Evolutionary conservation across 768 basidiomycete genomes (phyloP), one percentile per base, ranked within the genome.

Genomic region (Lyophyllum semitale): DNA sequence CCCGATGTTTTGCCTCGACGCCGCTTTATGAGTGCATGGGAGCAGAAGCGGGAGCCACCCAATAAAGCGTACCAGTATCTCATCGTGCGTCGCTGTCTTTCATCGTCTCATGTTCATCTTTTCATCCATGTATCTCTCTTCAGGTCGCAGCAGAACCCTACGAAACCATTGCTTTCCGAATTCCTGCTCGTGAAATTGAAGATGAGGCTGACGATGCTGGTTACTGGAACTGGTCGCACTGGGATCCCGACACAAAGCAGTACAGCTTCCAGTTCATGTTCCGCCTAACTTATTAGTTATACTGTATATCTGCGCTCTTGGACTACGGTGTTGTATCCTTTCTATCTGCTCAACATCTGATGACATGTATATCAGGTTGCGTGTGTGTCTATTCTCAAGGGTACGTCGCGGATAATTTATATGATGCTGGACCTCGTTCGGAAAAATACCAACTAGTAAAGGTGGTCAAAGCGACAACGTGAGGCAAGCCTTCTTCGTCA

Each of bases 111-210:
- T 26, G 32, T 50, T 40, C 20, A 29, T 12, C 26, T 54, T 12
- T 13, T 43, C 49, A 73, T 54, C 71, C 77, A 60, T 69, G 79
- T 38, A 1, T 26, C 55, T 52, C 51, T 45, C 60, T 57, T 1
- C 54, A 98, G 96, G 93, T 98, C 57, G 97, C 96, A 17, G 95
- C 97, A n/a, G 97, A 98, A 65, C 95, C 96, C 5, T 99, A 98
- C 68, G 97, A 99, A 73, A 98, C 95, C 3, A 94, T 99, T 62
- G 93, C 95, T n/a, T 98, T 98, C 80, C 92, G 95, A 17, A 94
- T 99, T 66, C 97, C 96, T 43, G 91, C 97, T 23, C 85, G 93
- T 48, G 95, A 98, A 73, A 95, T 99, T 57, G 95, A 98, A 72
- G 93, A 96, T 64, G 93, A 94, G 66, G 84, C 91, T 43, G 89